phyloP scores from a whole-genome alignment of 1,284 basidiomycete species.

The Ganoderma boninense region DNA sequence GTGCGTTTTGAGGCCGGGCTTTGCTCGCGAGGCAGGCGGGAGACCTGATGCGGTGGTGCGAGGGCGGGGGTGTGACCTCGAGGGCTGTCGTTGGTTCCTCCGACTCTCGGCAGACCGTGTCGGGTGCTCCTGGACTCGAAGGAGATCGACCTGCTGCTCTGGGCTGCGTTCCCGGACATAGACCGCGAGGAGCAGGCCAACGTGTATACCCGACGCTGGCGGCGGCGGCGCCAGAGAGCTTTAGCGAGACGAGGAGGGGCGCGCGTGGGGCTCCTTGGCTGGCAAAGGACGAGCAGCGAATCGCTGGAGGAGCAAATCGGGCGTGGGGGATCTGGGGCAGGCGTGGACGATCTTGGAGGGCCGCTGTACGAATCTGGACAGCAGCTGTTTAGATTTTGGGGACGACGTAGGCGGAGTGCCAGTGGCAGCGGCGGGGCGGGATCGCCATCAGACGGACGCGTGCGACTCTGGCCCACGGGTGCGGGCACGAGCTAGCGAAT shows the following conservation, averaged over 20 bases:
- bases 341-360: not conserved
- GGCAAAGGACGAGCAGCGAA: not conserved
- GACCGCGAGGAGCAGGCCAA: not conserved
- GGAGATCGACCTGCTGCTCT: not conserved
- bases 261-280: not conserved
- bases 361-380: not conserved
- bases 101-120: not conserved
- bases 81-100: not conserved
- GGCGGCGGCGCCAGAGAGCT: slow-evolving; percentile 6
- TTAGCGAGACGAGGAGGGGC: not conserved
- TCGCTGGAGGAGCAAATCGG: not conserved
- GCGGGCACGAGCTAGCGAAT: not conserved
- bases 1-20: not conserved
- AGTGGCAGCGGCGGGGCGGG: slow-evolving; percentile 6
- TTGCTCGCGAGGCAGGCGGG: not conserved
- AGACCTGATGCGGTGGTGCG: not conserved
- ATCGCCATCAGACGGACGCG: slow-evolving; percentile 6
- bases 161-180: not conserved
- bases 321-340: not conserved
- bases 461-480: not conserved
- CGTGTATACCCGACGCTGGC: not conserved
- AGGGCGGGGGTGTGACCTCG: not conserved
- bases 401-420: not conserved
- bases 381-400: not conserved
- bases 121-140: not conserved